Evolutionary conservation across 1,284 basidiomycete genomes (phyloP), one percentile per base, ranked within the genome.

Genomic region (Ceratobasidium sp.): DNA sequence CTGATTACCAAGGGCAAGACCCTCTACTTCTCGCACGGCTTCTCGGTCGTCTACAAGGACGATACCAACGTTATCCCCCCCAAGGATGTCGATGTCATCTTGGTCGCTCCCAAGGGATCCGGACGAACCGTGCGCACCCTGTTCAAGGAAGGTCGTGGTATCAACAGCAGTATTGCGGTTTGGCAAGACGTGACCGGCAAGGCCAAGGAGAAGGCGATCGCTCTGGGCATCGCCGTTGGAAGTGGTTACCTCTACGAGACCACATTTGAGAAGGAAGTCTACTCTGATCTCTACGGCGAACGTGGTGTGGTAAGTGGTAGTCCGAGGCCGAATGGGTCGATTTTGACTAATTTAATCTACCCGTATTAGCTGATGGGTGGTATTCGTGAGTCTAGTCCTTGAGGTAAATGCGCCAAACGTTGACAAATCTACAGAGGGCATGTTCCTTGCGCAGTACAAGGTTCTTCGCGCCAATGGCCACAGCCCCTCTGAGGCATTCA

Each of bases 371-470:
- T 99, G 77, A 98, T 98, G 96, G 96, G 96, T 78, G 96, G 91
- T 80, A 98, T 99, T 80, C 95, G 89, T 91, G 81, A 74, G 89
- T 86, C 29, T 15, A 47, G 15, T 35, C 17, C 34, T 31, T 31
- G 43, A 45, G 2, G 20, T 68, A 25, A 54, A 47, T 35, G 13
- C 29, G 13, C 53, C 22, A 52, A 35, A 42, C 50, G 40, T 54
- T 71, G 3, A 64, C 73, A 78, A 50, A 74, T 69, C 57, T 72
- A 68, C 72, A 90, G 90, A 99, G 90, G 97, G 96, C 76, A 89
- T 99, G 80, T 99, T 99, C 92, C 86, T 95, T 77, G 96, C 96
- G 64, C 95, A 99, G 82, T 99, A 99, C 89, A 91, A 98, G 84
- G 92, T 98, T 72, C 93, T 99, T 78, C 94, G 96, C 78, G 93